Percentiles rank a stretch among this genome's conserved stretches.
Evolutionary conservation across 176 grass and related monocot genomes (phyloP).

Genomic region (Bromus sterilis): DNA sequence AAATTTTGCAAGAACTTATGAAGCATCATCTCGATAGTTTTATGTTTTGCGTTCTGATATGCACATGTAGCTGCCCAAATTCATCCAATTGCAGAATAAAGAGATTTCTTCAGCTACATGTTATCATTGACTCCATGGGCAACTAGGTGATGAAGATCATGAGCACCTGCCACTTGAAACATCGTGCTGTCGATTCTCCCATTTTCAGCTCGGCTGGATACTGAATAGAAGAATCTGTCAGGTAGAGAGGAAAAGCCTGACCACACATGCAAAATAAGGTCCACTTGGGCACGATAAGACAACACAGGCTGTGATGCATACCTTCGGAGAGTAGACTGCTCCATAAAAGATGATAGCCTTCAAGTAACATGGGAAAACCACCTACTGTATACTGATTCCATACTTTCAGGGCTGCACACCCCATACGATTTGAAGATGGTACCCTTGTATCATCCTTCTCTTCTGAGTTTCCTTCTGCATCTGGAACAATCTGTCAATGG

Average conservation of each 20-base stretch:
- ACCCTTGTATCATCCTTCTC: neutral
- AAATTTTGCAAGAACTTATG: neutral
- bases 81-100: constrained; percentile 34
- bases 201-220: neutral
- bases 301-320: constrained; percentile 10
- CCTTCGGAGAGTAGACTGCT: constrained; percentile 33
- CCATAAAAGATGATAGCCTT: constrained; percentile 19
- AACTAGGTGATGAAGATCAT: constrained; percentile 55
- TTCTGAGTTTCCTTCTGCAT: constrained; percentile 38
- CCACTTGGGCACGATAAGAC: neutral
- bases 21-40: neutral
- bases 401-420: constrained; percentile 83
- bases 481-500: constrained; percentile 60
- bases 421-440: constrained; percentile 73
- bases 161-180: neutral
- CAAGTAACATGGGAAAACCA: constrained; percentile 66
- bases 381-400: constrained; percentile 57
- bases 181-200: neutral
- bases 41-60: constrained; percentile 20
- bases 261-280: constrained; percentile 20
- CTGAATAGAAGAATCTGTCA: neutral
- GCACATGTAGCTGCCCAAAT: constrained; percentile 60
- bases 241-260: neutral
- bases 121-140: constrained; percentile 51
- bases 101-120: constrained; percentile 54